Conservation (phyloP, 2,329 filamentous ascomycete genomes). For the Daldinia sp. region DNA sequence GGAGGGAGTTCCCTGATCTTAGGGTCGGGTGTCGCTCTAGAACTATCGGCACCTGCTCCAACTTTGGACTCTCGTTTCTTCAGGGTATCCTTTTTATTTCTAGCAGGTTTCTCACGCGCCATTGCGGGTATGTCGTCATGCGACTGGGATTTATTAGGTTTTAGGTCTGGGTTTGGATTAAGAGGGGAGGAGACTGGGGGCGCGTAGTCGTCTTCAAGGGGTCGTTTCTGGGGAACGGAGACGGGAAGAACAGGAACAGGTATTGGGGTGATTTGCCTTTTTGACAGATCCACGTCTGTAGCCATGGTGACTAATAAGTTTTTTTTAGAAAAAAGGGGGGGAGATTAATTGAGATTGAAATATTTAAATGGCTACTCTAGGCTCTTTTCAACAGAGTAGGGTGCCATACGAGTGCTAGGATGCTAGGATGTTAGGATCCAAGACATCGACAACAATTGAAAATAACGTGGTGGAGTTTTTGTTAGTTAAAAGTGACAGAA, state of each 20-base stretch:
- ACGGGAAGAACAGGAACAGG: conserved; percentile 46
- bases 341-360: conserved; percentile 5
- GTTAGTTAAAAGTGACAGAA: neutral
- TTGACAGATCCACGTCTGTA: conserved; percentile 42
- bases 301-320: conserved; percentile 44
- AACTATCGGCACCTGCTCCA: conserved; percentile 56
- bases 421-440: too few relatives aligned
- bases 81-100: conserved; percentile 70
- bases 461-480: conserved; percentile 14
- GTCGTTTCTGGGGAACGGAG: conserved; percentile 70
- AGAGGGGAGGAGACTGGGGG: conserved; percentile 78
- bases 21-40: conserved; percentile 65
- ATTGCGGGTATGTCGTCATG: conserved; percentile 50
- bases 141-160: conserved; percentile 49
- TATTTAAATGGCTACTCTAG: neutral
- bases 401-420: neutral
- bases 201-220: conserved; percentile 73
- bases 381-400: neutral
- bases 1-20: conserved; percentile 54
- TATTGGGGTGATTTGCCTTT: conserved; percentile 45
- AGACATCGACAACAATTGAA: neutral
- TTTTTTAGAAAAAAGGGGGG: neutral
- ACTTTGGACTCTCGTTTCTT: conserved; percentile 74
- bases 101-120: conserved; percentile 58
- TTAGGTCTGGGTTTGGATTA: conserved; percentile 68